Base-by-base conservation (phyloP, 345 rosid species). In the Ceriops zippeliana region DNA sequence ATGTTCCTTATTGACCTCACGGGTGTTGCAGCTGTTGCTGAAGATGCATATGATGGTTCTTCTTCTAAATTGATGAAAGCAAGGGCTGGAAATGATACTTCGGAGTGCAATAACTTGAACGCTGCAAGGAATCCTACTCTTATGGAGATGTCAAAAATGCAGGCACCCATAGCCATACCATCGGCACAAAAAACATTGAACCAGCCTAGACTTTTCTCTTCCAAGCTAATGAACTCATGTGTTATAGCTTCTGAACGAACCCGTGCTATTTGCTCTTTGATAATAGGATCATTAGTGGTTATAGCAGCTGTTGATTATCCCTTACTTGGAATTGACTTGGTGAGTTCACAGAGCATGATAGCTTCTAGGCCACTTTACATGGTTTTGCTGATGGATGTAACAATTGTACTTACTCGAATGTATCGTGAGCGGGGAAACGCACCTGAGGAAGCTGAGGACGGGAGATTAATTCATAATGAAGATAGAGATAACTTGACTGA, bases 341-440 rank as follows among this genome's bases (percentile, higher is more conserved):
- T 70, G 21, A 85, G 80, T 58, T 78, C 84, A 1, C 70, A 72
- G 10, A 81, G 79, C 68, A 58, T 83, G 58, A 58, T 84, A 69
- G 80, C 80, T 66, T 70, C 81, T 47, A 83, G 86, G 78, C 95
- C 98, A 15, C 71, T 92, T 66, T 90, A 79, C 79, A 78, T 86
- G n/a, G 72, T 90, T 49, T 61, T 92, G 42, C 73, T 88, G 34
- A 83, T 89, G 19, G 86, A 90, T 74, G 75, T 80, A 34, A 81
- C 84, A 2, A 79, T 84, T 19, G 85, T 87, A 58, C 74, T 88
- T 22, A 69, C 70, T 11, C 76, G 78, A 46, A 35, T 88, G 76
- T 71, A 52, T 66, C 70, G 71, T 5, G 79, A 83, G 75, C 63
- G 46, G 64, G 80, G 63, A 68, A 74, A 58, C 8, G 56, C 15